Percentiles rank a stretch among this genome's conserved stretches.
Conservation (phyloP, 495 filamentous ascomycete genomes). For the Oleoguttula mirabilis region DNA sequence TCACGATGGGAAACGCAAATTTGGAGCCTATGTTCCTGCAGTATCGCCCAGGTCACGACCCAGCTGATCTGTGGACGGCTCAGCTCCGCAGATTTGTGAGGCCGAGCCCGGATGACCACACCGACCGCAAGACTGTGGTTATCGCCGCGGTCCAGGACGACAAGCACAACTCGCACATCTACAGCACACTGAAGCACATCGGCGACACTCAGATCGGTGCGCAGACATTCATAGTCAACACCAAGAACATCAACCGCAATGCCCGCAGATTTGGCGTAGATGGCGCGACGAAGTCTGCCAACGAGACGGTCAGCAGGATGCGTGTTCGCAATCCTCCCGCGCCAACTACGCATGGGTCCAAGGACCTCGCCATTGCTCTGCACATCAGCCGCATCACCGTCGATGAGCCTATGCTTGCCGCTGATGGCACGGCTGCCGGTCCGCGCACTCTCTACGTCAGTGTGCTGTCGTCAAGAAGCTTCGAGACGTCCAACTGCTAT, state of each 20-base stretch:
- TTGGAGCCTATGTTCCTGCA: too few species aligned
- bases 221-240: constrained; percentile 4
- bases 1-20: too few species aligned
- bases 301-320: background rate
- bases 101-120: background rate
- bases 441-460: too few species aligned
- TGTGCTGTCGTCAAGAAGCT: too few species aligned
- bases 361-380: too few species aligned
- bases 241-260: background rate
- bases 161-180: constrained; percentile 1
- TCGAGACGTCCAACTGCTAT: too few species aligned
- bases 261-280: background rate
- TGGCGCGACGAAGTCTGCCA: background rate
- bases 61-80: background rate
- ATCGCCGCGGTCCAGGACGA: background rate
- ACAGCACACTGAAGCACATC: background rate
- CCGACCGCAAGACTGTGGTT: background rate
- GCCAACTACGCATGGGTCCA: too few species aligned
- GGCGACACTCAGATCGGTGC: constrained; percentile 3
- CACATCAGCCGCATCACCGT: too few species aligned
- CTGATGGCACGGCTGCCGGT: too few species aligned
- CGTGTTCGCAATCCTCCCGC: too few species aligned
- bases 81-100: background rate
- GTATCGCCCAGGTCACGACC: too few species aligned
- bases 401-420: too few species aligned